Evolutionary conservation across 805 yeast genomes (phyloP), one percentile per base, ranked within the genome.

Genomic region (Cyberlindnera petersonii): DNA sequence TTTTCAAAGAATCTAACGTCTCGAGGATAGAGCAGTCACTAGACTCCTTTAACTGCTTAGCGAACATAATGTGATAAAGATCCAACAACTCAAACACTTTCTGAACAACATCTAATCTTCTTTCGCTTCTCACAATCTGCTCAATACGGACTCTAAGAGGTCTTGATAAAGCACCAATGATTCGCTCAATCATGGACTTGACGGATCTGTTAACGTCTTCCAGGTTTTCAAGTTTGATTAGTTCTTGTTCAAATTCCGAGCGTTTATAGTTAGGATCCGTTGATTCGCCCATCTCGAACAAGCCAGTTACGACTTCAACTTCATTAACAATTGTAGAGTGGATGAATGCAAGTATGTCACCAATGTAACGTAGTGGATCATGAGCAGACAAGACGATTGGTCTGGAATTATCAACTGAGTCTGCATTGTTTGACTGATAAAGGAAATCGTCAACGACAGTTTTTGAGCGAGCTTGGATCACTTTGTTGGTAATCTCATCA

Each of bases 261-360:
- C 47, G 55, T 2, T 51, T 55, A 13, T 46, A 49, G 16, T 36
- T 43, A n/a, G 30, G 33, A 9, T 32, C 38, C 14, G 15, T 23
- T 5, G 37, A 36, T 11, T 49, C 53, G 26, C 63, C 62, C 31
- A 66, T 61, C 32, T 71, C 71, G 39, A 91, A 79, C 35, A 91
- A 61, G 15, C 79, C 70, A 8, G 71, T 70, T 19, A 91, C 71
- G 22, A 82, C 69, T 55, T 93, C 98, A 28, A 79, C 72, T 59
- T 93, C 98, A 61, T 86, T 86, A 4, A 88, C 95, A 22, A 88
- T 79, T 5, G 86, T 72, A 2, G 89, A 76, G 56, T 93, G 97
- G 2, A 88, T 72, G 66, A 84, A 85, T 0, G 98, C 98, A 26
- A 93, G 64, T 23, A 93, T 71, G 56, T 88, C 96, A 19, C 97